These are phyloP conservation scores for Neonectria magnoliae DNA, from an alignment of 2,329 filamentous ascomycete genomes.

Conservation along the genomic window DNA sequence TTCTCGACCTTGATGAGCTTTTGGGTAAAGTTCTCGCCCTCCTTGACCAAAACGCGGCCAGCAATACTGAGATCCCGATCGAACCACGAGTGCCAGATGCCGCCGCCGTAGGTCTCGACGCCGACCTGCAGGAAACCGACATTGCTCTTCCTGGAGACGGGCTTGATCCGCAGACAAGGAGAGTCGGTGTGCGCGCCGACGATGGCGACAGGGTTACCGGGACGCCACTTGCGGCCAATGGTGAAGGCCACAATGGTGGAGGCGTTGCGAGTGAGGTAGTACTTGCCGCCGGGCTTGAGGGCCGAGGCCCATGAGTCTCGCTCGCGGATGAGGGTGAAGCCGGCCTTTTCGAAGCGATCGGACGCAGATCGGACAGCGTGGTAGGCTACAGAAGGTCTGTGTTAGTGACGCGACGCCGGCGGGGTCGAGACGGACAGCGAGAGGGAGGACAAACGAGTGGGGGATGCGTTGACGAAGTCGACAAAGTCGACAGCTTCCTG, in stretches of 20 bases:
- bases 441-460: constrained; percentile 74
- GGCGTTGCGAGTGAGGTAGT: constrained; percentile 93
- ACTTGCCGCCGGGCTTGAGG: constrained; percentile 88
- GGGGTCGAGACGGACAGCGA: background rate
- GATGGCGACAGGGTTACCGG: constrained; percentile 91
- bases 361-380: constrained; percentile 88
- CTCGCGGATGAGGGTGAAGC: constrained; percentile 90
- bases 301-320: constrained; percentile 86
- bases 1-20: constrained; percentile 90
- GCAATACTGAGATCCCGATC: constrained; percentile 93
- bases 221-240: constrained; percentile 88
- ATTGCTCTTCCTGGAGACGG: constrained; percentile 86
- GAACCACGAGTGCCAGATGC: constrained; percentile 98
- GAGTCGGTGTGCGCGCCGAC: constrained; percentile 97
- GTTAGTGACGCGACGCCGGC: constrained; percentile 31
- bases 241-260: constrained; percentile 94
- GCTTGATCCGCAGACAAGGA: constrained; percentile 90
- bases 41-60: constrained; percentile 84
- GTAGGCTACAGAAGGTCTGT: constrained; percentile 72
- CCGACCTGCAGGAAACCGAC: constrained; percentile 94
- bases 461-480: constrained; percentile 93
- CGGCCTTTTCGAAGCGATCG: constrained; percentile 79
- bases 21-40: constrained; percentile 77
- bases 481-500: constrained; percentile 82
- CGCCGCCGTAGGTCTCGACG: constrained; percentile 96